Base-by-base conservation (phyloP, 2,329 filamentous ascomycete species). In the Clonostachys sp. region DNA sequence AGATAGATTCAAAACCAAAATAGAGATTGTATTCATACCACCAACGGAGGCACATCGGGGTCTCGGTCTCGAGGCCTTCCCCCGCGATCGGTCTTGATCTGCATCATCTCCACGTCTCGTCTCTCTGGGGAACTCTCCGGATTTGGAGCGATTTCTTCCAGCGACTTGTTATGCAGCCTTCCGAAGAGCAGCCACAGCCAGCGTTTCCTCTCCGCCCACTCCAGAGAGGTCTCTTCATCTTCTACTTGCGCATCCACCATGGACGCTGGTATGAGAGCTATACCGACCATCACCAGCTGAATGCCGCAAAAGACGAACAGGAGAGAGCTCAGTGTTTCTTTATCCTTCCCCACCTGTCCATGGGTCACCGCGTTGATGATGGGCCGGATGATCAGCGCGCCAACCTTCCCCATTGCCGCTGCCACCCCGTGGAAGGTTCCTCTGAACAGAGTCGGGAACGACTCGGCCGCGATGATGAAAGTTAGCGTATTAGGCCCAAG, bases 381-480 rank as follows among this genome's bases (percentile, higher is more conserved):
- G 14, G 36, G 36, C 7, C 36, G 36, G 12, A 39, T 39, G 7
- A 39, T 18, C 3, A 39, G 17, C 14, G 36, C 36, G 3, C 36
- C 36, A 10, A 39, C 14, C 36, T 39, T 84, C 12, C 80, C 81
- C 1, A 74, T 73, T 0, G 80, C 80, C 0, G 81, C 80, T 0
- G 80, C 80, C 45, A 84, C 79, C 20, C 80, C 80, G 55, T 83
- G 80, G 49, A 79, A 83, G 1, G 80, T 81, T 45, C 75, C 81
- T 39, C 82, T 75, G 54, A 83, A 84, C 51, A 75, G 73, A 3
- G 81, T 85, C 0, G 80, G 81, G 57, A 86, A 86, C 40, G 83
- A 75, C 57, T 86, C 81, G 40, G 79, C 81, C 2, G 82, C 80
- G 14, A 85, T 75, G 46, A 84, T 77, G 55, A 85, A 84, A 0